phyloP scores from a whole-genome alignment of 352 stramenopile species.

The Pythium plurisporium region DNA sequence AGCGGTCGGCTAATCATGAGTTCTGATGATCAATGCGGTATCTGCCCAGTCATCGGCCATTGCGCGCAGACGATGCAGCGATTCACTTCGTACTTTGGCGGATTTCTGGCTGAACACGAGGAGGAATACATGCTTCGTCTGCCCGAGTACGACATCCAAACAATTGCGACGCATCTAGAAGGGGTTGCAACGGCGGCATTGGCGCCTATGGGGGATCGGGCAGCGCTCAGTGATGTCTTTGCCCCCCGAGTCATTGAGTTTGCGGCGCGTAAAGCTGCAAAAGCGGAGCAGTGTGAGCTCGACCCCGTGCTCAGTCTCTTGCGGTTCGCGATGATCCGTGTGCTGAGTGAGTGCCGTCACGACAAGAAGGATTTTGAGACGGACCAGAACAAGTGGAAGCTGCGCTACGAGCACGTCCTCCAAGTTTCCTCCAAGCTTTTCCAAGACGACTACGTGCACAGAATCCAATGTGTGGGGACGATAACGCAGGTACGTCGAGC shows the following conservation, averaged over 20 bases:
- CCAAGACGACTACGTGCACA: conserved; percentile 16
- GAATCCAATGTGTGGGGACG: conserved; percentile 9
- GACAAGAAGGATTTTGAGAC: not conserved
- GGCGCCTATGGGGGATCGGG: not conserved
- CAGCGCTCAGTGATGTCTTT: not conserved
- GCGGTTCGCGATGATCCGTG: not conserved
- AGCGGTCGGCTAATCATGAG: no score
- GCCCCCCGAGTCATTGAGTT: conserved; percentile 13
- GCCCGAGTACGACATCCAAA: not conserved
- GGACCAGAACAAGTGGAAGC: not conserved
- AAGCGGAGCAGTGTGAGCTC: conserved; percentile 10
- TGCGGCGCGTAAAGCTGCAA: conserved; percentile 6
- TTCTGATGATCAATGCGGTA: no score
- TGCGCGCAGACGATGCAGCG: not conserved
- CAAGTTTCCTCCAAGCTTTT: conserved; percentile 3
- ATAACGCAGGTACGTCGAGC: conserved; percentile 18
- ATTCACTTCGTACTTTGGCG: conserved; percentile 11
- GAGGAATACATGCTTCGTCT: conserved; percentile 11
- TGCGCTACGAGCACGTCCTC: conserved; percentile 12
- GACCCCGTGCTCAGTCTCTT: conserved; percentile 5
- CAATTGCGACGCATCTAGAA: conserved; percentile 5
- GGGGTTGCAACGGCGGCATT: not conserved
- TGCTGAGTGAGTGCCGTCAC: conserved; percentile 4
- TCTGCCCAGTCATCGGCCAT: conserved; percentile 13
- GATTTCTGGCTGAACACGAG: not conserved